Evolutionary conservation across 2,329 filamentous ascomycete genomes (phyloP), one percentile per base, ranked within the genome.

Genomic region (Calcarisporium arbuscula): DNA sequence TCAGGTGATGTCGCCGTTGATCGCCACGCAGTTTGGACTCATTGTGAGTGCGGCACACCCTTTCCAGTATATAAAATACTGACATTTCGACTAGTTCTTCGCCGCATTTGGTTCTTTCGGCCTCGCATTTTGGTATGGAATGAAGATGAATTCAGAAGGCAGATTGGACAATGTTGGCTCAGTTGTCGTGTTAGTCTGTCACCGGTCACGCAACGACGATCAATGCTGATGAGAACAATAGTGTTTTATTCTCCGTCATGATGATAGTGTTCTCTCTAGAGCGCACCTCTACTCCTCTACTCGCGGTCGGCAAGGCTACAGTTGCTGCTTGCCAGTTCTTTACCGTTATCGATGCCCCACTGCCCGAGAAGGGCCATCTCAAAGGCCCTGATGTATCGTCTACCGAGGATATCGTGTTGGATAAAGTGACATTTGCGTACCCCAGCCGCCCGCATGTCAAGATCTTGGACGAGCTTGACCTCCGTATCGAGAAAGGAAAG

Each of bases 401-500:
- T 6, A 54, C 47, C 5, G 46, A 64, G 4, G 59, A 65, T 31
- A 63, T 65, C 29, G 43, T 58, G 5, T 74, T 89, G 26, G 60
- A 74, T 9, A 65, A 76, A 27, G 72, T 89, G 9, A 72, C 68
- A n/a, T 88, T 89, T 48, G 74, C 81, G 3, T 89, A 89, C 47
- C 84, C 84, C 1, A 76, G 64, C 31, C 67, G 80, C 10, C 75
- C 77, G 0, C 69, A 79, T 38, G 71, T 80, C 40, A 76, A 75
- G 47, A 74, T 85, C 0, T 56, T 85, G 2, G 69, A 82, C 44
- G 59, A 67, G 4, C 54, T 85, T 4, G 67, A 70, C 45, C 57
- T 85, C 8, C 62, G 55, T 1, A 73, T 86, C 36, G 65, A 73
- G 39, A 67, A 73, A 7, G 79, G 80, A 15, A 82, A 83, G 48